Percentiles rank a stretch among this genome's conserved stretches.
These are phyloP conservation scores for Nectriaceae sp. DNA, from an alignment of 2,329 filamentous ascomycete species.

Conservation along the genomic window DNA sequence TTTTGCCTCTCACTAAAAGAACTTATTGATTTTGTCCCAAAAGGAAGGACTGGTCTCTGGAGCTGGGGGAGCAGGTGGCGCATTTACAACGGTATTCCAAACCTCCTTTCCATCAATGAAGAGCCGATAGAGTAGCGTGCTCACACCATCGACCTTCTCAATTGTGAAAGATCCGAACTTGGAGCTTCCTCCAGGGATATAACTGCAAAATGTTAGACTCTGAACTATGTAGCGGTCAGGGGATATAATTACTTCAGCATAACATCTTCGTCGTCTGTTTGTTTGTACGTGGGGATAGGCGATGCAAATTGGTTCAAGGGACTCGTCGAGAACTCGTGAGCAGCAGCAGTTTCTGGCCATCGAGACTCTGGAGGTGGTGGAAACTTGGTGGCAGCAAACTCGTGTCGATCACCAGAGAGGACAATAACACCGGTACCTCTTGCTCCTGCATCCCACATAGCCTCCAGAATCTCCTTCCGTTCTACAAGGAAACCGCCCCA, in stretches of 20 bases:
- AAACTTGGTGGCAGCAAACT: slow-evolving; percentile 88
- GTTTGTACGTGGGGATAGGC: slow-evolving; percentile 79
- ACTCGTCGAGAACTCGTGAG: slow-evolving; percentile 90
- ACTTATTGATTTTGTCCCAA: slow-evolving; percentile 46
- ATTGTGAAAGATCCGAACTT: slow-evolving; percentile 82
- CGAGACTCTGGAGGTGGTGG: slow-evolving; percentile 60
- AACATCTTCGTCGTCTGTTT: slow-evolving; percentile 80
- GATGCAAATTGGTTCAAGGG: slow-evolving; percentile 94
- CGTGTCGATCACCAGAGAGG: slow-evolving; percentile 90
- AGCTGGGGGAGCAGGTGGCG: slow-evolving; percentile 35
- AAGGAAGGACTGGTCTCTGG: slow-evolving; percentile 41
- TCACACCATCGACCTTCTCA: slow-evolving; percentile 63
- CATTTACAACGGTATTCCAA: slow-evolving; percentile 67
- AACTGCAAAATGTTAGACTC: slow-evolving; percentile 45
- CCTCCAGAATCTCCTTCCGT: slow-evolving; percentile 76
- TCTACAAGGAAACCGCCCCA: slow-evolving; percentile 92
- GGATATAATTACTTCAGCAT: slow-evolving; percentile 72
- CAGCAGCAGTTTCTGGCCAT: slow-evolving; percentile 65
- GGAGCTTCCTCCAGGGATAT: slow-evolving; percentile 80
- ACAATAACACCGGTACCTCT: slow-evolving; percentile 78
- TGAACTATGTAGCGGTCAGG: background rate
- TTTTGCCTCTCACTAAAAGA: too few relatives aligned
- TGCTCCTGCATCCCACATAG: slow-evolving; percentile 86
- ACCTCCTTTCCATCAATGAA: slow-evolving; percentile 79
- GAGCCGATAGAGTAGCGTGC: slow-evolving; percentile 75